phyloP scores from a whole-genome alignment of 2,329 filamentous ascomycete genomes.

The Colletotrichum sp. region DNA sequence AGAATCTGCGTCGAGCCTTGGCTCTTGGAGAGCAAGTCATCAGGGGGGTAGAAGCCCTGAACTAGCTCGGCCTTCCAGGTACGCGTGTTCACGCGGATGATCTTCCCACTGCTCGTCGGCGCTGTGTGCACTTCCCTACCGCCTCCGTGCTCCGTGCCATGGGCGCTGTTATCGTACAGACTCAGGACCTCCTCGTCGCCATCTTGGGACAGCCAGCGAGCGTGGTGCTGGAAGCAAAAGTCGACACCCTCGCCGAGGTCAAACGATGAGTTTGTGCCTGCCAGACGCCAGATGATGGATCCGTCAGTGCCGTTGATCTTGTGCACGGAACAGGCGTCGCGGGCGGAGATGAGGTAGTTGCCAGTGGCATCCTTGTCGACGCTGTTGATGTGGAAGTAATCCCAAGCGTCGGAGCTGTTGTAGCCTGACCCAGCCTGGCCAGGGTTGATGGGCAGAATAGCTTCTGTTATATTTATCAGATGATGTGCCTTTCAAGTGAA shows the following conservation, averaged over 20 bases:
- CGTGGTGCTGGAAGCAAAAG: conserved; percentile 59
- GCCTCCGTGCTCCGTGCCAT: conserved; percentile 45
- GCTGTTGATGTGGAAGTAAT: conserved; percentile 37
- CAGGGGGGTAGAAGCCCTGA: conserved; percentile 52
- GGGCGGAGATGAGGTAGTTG: conserved; percentile 31
- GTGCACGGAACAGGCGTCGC: conserved; percentile 43
- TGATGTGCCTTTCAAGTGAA: not conserved
- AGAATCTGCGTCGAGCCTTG: conserved; percentile 58
- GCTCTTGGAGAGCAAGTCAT: conserved; percentile 52
- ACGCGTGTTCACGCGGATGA: conserved; percentile 50
- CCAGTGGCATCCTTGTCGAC: conserved; percentile 40
- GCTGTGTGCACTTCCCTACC: conserved; percentile 24
- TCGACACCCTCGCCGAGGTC: conserved; percentile 34
- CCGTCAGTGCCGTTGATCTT: conserved; percentile 53
- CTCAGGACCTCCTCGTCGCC: conserved; percentile 48
- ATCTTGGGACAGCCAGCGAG: conserved; percentile 45
- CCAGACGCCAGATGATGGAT: conserved; percentile 56
- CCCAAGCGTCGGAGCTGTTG: conserved; percentile 41
- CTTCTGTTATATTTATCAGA: conserved; percentile 35
- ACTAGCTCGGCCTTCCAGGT: conserved; percentile 50
- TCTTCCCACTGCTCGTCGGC: conserved; percentile 48
- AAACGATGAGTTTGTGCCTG: conserved; percentile 49
- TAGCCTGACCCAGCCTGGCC: conserved; percentile 38
- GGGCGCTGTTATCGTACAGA: conserved; percentile 57
- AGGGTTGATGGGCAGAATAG: conserved; percentile 49